These are phyloP conservation scores for Russula sp. DNA, from an alignment of 768 basidiomycete genomes.

Conservation along the genomic window DNA sequence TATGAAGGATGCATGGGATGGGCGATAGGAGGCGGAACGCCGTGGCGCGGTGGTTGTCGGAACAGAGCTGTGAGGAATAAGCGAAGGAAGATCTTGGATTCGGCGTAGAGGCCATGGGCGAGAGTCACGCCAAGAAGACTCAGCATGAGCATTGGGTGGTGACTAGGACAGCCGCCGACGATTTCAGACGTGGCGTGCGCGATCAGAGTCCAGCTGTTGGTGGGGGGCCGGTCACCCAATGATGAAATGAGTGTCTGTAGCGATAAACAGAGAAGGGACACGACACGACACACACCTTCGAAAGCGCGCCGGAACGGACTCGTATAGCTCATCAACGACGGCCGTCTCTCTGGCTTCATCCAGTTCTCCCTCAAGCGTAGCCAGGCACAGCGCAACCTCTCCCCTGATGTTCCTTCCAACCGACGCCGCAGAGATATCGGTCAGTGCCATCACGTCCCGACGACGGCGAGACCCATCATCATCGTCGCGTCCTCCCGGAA, in stretches of 20 bases:
- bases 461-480: not conserved
- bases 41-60: constrained; percentile 11
- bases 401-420: constrained; percentile 41
- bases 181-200: constrained; percentile 48
- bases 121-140: constrained; percentile 46
- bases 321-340: constrained; percentile 38
- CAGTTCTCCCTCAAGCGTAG: constrained; percentile 24
- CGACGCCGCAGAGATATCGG: constrained; percentile 39
- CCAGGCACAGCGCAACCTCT: constrained; percentile 20
- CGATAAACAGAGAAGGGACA: not conserved
- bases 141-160: constrained; percentile 43
- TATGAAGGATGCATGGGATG: constrained; percentile 17
- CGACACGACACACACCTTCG: constrained; percentile 37
- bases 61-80: constrained; percentile 36
- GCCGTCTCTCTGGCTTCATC: constrained; percentile 26
- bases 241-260: not conserved
- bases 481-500: constrained; percentile 13
- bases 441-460: constrained; percentile 31
- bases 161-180: constrained; percentile 37
- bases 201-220: constrained; percentile 38
- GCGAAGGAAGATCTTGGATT: constrained; percentile 39
- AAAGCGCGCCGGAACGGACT: constrained; percentile 43
- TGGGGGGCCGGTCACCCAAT: not conserved
- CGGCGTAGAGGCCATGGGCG: constrained; percentile 34
- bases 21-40: not conserved